phyloP scores from a whole-genome alignment of 202 grass and related monocot genomes.

The Cymbopogon flexuosus region DNA sequence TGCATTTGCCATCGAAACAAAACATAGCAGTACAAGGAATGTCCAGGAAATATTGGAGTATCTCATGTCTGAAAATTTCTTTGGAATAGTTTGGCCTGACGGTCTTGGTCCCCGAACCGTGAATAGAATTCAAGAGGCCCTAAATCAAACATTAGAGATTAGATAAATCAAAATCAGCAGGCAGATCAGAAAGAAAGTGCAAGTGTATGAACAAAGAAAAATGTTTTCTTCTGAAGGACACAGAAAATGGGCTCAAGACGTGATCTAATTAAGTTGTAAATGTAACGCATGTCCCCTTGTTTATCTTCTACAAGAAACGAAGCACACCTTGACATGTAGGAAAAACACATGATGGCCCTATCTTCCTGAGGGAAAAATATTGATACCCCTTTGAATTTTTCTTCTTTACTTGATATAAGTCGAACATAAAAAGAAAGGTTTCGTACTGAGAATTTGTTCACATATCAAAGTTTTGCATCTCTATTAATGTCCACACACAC shows the following conservation, averaged over 20 bases:
- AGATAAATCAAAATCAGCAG: background rate
- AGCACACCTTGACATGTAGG: background rate
- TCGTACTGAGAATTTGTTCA: background rate
- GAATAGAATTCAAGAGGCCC: background rate
- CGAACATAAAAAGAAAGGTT: background rate
- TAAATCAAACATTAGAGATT: background rate
- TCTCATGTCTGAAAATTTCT: slow-evolving; percentile 36
- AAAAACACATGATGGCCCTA: background rate
- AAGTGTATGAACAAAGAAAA: background rate
- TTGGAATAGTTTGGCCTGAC: background rate
- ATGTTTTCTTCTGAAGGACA: background rate
- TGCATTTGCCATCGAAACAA: slow-evolving; percentile 44
- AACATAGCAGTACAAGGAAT: slow-evolving; percentile 53
- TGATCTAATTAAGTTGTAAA: background rate
- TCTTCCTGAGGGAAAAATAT: background rate
- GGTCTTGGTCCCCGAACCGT: background rate
- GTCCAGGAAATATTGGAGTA: slow-evolving; percentile 4
- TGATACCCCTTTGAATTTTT: background rate
- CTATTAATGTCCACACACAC: background rate
- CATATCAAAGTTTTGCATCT: background rate
- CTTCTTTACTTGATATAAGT: background rate
- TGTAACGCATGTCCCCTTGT: background rate
- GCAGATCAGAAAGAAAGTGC: background rate
- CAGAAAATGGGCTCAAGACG: background rate
- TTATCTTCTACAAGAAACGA: background rate